Percentiles rank a stretch among this genome's conserved stretches.
Evolutionary conservation across 1,284 basidiomycete species (phyloP).

Genomic region (Pseudozyma thailandica): DNA sequence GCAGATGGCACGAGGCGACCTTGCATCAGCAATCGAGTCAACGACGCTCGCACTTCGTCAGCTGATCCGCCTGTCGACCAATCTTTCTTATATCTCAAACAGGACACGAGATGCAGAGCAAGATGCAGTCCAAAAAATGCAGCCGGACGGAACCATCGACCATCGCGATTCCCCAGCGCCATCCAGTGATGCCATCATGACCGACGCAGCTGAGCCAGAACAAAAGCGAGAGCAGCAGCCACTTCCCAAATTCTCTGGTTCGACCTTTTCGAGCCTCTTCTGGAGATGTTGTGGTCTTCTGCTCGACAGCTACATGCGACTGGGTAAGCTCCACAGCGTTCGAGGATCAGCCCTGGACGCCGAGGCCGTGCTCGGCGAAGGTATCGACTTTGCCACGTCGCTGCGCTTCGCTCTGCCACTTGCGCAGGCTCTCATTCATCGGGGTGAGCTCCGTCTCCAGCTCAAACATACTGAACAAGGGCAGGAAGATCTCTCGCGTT

Average conservation of each 20-base stretch:
- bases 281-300: conserved; percentile 34
- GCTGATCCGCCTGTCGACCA: conserved; percentile 26
- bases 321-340: conserved; percentile 48
- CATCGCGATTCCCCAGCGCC: conserved; percentile 1
- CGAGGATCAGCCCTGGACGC: conserved; percentile 62
- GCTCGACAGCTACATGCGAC: conserved; percentile 29
- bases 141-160: conserved; percentile 2
- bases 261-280: conserved; percentile 31
- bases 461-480: conserved; percentile 40
- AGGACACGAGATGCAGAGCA: conserved; percentile 13
- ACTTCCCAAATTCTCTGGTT: conserved; percentile 38
- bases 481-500: conserved; percentile 46
- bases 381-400: conserved; percentile 50
- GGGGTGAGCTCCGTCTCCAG: conserved; percentile 50
- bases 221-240: conserved; percentile 4
- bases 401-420: conserved; percentile 38
- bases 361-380: conserved; percentile 56
- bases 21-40: conserved; percentile 37
- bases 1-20: conserved; percentile 28
- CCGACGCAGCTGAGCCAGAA: background rate
- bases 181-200: conserved; percentile 28
- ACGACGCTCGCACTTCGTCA: conserved; percentile 34
- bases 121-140: background rate
- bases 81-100: conserved; percentile 23
- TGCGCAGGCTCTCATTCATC: conserved; percentile 44